Evolutionary conservation across 371 early-diverging fungal species (phyloP), one percentile per base, ranked within the genome.

Genomic region (Capillidium heterosporum): DNA sequence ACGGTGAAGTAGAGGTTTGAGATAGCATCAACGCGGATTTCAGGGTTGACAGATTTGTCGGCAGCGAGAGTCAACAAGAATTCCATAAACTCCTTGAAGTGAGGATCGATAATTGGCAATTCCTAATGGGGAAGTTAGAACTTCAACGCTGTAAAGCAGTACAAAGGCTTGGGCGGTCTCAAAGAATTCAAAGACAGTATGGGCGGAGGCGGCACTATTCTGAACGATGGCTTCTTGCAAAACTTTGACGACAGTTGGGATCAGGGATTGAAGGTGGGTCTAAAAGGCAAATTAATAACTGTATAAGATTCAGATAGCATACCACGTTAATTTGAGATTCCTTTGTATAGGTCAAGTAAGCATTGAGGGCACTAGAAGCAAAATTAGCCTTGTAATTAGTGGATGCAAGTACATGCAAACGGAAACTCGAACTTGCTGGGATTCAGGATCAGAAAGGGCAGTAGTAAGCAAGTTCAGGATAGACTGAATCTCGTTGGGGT

Each of bases 1-100:
- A 83, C 73, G 47, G 83, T 77, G 85, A 84, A 87, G 74, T 85
- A 80, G 48, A 92, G 64, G 72, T 89, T 86, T 54, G 85, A 83
- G 32, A 91, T 70, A 0, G 87, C 85, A 71, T 84, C 76, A 31
- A 85, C 75, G 60, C 94, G 84, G 53, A 85, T 67, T 7, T 70
- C 70, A 35, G 80, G 81, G 32, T 75, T 77, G 35, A 82, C 67
- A 19, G 78, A 69, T 49, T 69, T 67, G 66, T 85, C 85, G 35
- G 71, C 62, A 52, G 81, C 86, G 31, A 87, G 77, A 13, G 59
- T 69, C 59, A 85, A 70, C 65, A 84, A 81, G 63, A 90, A 87
- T 46, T 81, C 73, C 41, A 92, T 75, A 43, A 93, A 67, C 47
- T 85, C 79, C 29, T 75, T 74, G 31, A 91, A 61, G 62, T 91